phyloP scores from a whole-genome alignment of 805 yeast species.

The Starmerella floris region DNA sequence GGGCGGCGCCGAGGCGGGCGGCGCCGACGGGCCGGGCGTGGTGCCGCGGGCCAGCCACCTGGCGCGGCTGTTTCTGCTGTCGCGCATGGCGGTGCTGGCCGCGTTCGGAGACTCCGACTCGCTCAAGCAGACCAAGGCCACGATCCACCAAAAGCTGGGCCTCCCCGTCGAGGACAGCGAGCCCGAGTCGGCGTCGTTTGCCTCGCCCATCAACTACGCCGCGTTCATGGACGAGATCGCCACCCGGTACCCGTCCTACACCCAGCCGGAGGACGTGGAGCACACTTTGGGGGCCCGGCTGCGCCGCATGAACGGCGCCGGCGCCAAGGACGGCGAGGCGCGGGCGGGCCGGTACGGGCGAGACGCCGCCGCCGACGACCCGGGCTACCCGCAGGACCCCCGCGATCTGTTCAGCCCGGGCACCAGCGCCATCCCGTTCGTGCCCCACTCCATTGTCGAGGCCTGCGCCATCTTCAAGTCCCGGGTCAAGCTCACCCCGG shows the following conservation, averaged over 20 bases:
- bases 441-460: conserved; percentile 67
- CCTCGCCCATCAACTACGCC: conserved; percentile 77
- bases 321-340: not conserved
- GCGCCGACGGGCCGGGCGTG: not conserved
- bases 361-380: not conserved
- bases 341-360: not conserved
- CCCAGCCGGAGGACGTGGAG: conserved; percentile 36
- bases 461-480: conserved; percentile 56
- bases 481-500: conserved; percentile 51
- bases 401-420: conserved; percentile 9
- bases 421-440: conserved; percentile 22
- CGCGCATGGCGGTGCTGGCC: conserved; percentile 24
- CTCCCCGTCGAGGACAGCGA: conserved; percentile 12
- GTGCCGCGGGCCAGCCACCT: not conserved
- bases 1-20: not conserved
- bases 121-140: conserved; percentile 35
- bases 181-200: conserved; percentile 17
- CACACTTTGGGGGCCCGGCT: conserved; percentile 35
- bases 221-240: conserved; percentile 62
- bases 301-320: conserved; percentile 19
- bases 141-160: conserved; percentile 34
- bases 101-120: conserved; percentile 47
- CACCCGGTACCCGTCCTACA: conserved; percentile 47
- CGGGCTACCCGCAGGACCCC: conserved; percentile 8
- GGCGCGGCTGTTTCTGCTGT: conserved; percentile 8